Evolutionary conservation across 148 eudicot genomes (phyloP).

Genomic region (Fagopyrum homotropicum): DNA sequence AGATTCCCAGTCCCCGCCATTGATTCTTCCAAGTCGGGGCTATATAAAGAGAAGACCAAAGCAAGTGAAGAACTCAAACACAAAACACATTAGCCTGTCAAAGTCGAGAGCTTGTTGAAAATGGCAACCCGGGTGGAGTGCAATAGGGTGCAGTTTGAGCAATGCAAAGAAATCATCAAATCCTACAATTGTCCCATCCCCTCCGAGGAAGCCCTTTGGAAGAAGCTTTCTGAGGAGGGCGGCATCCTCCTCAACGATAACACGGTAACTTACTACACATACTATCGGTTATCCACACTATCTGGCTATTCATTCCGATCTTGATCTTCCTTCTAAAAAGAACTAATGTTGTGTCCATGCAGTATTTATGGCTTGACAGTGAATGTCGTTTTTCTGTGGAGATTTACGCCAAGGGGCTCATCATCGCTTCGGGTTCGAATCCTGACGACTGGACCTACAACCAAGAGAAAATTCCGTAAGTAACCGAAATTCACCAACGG

Average conservation of each 20-base stretch:
- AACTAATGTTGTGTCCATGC: no score
- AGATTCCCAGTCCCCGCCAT: no score
- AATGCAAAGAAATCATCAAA: background rate
- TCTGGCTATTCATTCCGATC: no score
- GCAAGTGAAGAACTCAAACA: no score
- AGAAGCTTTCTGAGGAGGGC: background rate
- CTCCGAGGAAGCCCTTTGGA: background rate
- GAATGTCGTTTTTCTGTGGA: background rate
- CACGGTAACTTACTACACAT: background rate
- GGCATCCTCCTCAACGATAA: background rate
- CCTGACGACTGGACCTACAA: background rate
- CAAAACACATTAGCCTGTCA: no score
- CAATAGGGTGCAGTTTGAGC: background rate
- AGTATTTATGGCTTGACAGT: background rate
- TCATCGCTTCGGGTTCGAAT: background rate
- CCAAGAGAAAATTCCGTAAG: background rate
- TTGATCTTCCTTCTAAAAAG: no score
- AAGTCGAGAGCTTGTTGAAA: background rate
- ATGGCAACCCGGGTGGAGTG: background rate
- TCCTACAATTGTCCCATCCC: background rate
- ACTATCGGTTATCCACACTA: background rate
- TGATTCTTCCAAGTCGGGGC: no score
- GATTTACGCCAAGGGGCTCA: background rate
- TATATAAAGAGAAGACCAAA: no score
- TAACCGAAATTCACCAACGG: background rate